Conservation (phyloP, 768 basidiomycete species). For the Amyloporia xantha region DNA sequence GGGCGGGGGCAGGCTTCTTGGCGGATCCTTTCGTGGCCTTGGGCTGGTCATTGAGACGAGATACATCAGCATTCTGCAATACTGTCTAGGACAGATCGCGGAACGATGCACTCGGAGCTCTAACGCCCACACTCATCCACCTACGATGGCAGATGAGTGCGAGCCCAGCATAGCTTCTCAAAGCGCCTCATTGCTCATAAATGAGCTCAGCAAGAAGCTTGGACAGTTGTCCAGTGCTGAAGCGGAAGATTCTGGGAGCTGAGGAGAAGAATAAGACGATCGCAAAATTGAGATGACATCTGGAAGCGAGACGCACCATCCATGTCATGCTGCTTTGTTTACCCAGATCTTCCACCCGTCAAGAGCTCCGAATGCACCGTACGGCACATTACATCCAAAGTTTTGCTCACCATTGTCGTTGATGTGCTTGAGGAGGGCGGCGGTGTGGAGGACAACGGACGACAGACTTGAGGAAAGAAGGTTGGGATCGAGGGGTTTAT, state of each 20-base stretch:
- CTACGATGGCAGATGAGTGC: slow-evolving; percentile 13
- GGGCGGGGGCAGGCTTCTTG: slow-evolving; percentile 84
- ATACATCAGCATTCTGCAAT: slow-evolving; percentile 21
- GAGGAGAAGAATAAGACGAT: neutral
- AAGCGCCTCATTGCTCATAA: slow-evolving; percentile 29
- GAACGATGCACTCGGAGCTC: slow-evolving; percentile 44
- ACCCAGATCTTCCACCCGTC: slow-evolving; percentile 10
- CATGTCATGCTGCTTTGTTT: slow-evolving; percentile 11
- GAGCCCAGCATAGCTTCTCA: slow-evolving; percentile 37
- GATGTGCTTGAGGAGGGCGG: slow-evolving; percentile 13
- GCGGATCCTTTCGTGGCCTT: slow-evolving; percentile 66
- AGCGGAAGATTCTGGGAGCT: slow-evolving; percentile 10
- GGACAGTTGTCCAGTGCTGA: slow-evolving; percentile 6
- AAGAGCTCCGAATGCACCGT: slow-evolving; percentile 14
- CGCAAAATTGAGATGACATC: slow-evolving; percentile 12
- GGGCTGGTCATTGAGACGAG: slow-evolving; percentile 92
- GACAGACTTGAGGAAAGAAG: neutral
- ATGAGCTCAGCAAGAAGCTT: slow-evolving; percentile 30
- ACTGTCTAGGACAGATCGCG: slow-evolving; percentile 23
- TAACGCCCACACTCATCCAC: slow-evolving; percentile 32
- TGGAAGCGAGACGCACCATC: slow-evolving; percentile 21
- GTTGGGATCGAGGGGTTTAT: neutral
- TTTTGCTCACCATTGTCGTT: slow-evolving; percentile 18
- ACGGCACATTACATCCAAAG: neutral
- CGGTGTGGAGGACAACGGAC: neutral